Conservation (phyloP, 352 stramenopile genomes). For the Globisporangium cylindrosporum region DNA sequence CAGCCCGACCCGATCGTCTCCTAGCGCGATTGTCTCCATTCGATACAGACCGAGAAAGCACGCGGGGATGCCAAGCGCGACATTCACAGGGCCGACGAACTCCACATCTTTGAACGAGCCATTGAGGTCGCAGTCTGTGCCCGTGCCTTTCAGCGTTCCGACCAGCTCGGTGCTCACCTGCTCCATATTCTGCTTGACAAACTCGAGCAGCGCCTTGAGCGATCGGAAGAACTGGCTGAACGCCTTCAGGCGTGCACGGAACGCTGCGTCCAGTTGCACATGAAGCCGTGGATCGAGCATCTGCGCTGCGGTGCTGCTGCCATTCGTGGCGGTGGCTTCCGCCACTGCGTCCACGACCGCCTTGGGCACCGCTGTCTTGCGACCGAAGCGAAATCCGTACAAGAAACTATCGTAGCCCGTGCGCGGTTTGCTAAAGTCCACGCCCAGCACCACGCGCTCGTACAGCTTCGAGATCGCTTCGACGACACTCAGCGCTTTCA, state of each 20-base stretch:
- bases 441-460: conserved; percentile 56
- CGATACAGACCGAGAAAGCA: conserved; percentile 61
- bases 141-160: conserved; percentile 46
- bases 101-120: conserved; percentile 65
- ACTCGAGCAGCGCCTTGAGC: conserved; percentile 47
- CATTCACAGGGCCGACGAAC: conserved; percentile 48
- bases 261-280: conserved; percentile 38
- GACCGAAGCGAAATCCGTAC: conserved; percentile 72
- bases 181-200: conserved; percentile 59
- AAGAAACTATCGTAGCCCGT: conserved; percentile 45
- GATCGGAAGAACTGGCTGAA: conserved; percentile 62
- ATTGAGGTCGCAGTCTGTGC: conserved; percentile 46
- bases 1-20: conserved; percentile 40
- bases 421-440: conserved; percentile 60
- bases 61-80: conserved; percentile 41
- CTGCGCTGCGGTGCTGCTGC: conserved; percentile 16
- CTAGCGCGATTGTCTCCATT: conserved; percentile 42
- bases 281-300: conserved; percentile 45
- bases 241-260: conserved; percentile 43
- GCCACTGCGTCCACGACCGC: conserved; percentile 30
- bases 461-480: conserved; percentile 61
- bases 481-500: conserved; percentile 56
- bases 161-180: conserved; percentile 47
- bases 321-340: conserved; percentile 3
- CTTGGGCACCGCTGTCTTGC: conserved; percentile 41